phyloP scores from a whole-genome alignment of 352 stramenopile genomes.

The Phytopythium delawarense region DNA sequence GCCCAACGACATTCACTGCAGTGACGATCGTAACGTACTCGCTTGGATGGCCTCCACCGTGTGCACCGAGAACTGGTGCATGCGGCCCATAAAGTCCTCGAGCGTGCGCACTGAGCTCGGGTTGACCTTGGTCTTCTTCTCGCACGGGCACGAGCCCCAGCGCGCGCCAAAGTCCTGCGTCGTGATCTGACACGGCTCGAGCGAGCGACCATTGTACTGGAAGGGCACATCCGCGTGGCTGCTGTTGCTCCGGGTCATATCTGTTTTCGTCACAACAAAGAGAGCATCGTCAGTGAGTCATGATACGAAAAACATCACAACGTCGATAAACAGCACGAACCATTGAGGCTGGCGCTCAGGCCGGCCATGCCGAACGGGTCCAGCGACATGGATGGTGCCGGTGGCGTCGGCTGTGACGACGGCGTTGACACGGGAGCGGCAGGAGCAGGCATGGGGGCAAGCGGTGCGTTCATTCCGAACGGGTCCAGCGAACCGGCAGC shows the following conservation, averaged over 20 bases:
- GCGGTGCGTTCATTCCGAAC: slow-evolving; percentile 53
- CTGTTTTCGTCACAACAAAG: slow-evolving; percentile 5
- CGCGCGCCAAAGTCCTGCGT: slow-evolving; percentile 84
- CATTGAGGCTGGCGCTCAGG: slow-evolving; percentile 62
- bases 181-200: slow-evolving; percentile 85
- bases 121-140: slow-evolving; percentile 85
- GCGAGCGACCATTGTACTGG: slow-evolving; percentile 73
- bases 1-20: background rate
- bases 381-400: slow-evolving; percentile 23
- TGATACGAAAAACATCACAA: background rate
- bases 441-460: slow-evolving; percentile 21
- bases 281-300: background rate
- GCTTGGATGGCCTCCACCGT: slow-evolving; percentile 80
- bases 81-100: slow-evolving; percentile 78
- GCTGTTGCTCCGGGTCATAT: slow-evolving; percentile 38
- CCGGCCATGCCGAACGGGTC: slow-evolving; percentile 79
- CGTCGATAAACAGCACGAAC: slow-evolving; percentile 20
- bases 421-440: slow-evolving; percentile 23
- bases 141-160: slow-evolving; percentile 77
- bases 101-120: slow-evolving; percentile 75
- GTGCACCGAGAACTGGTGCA: slow-evolving; percentile 78
- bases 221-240: slow-evolving; percentile 37
- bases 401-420: slow-evolving; percentile 14
- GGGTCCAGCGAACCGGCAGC: slow-evolving; percentile 28
- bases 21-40: slow-evolving; percentile 47